These are phyloP conservation scores for Alternaria postmessia DNA, from an alignment of 2,329 filamentous ascomycete genomes.

Conservation along the genomic window DNA sequence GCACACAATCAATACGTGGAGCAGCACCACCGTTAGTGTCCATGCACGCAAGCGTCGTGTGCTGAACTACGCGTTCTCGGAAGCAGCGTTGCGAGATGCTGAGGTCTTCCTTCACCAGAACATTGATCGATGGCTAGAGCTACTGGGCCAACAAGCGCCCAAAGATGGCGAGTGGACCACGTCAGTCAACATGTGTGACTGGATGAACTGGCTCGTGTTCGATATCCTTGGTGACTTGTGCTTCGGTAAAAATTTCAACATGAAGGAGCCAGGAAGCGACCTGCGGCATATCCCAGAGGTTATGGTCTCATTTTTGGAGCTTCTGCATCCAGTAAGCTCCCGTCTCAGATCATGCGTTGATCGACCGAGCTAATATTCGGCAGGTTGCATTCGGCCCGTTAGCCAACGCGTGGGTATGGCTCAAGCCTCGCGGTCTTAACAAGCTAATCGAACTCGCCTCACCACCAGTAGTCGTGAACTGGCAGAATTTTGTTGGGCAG, in stretches of 20 bases:
- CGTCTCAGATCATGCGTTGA: background rate
- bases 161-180: constrained; percentile 21
- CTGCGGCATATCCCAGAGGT: constrained; percentile 31
- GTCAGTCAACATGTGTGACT: constrained; percentile 28
- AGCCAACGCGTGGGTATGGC: constrained; percentile 27
- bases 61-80: constrained; percentile 53
- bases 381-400: constrained; percentile 14
- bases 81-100: constrained; percentile 49
- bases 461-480: constrained; percentile 23
- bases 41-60: constrained; percentile 52
- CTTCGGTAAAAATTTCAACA: constrained; percentile 49
- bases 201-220: constrained; percentile 51
- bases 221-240: constrained; percentile 57
- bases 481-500: constrained; percentile 26
- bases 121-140: constrained; percentile 33
- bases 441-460: constrained; percentile 21
- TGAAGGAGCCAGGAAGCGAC: constrained; percentile 37
- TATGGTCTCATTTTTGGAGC: constrained; percentile 29
- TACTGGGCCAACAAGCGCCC: constrained; percentile 20
- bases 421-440: constrained; percentile 35
- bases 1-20: constrained; percentile 49
- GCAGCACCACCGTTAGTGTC: constrained; percentile 34
- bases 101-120: constrained; percentile 50
- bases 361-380: background rate
- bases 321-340: constrained; percentile 26